Evolutionary conservation across 768 basidiomycete genomes (phyloP), one percentile per base, ranked within the genome.

Genomic region (Amyloporia xantha): DNA sequence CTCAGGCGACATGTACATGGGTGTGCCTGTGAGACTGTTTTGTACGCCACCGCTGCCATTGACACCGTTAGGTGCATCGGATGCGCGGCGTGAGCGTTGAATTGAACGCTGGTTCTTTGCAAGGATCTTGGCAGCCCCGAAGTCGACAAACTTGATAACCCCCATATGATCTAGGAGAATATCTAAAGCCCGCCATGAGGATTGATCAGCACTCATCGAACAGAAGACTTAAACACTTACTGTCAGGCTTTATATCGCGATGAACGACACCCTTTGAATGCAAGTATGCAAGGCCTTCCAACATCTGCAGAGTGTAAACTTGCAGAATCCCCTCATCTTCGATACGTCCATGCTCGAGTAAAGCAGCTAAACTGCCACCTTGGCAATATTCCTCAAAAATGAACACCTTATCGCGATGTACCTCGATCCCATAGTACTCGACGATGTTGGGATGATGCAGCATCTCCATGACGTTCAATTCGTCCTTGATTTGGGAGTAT

Each of bases 1-100:
- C 64, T 99, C 96, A 1, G 96, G 96, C 4, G 94, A 96, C 91
- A 99, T 97, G 67, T 99, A 98, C 95, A 98, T 98, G 0, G 96
- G 96, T 11, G 96, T 99, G 15, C 93, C 95, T 1, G 94, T 96
- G 27, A 99, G 70, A 57, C 88, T 89, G 67, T 92, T 93, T 62
- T 84, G 83, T 68, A 84, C 72, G 26, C 75, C 79, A 35, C 36
- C 44, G 12, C 37, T 33, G 20, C 54, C 54, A 21, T 33, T 63
- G 4, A 71, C 67, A 38, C 59, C 64, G 12, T 63, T 57, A 13
- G 62, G 51, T n/a, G 67, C 60, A 48, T 77, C 80, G 2, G 75
- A 60, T 5, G 68, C 69, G 23, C 84, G 80, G 26, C 88, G 82
- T 12, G 85, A 78, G 44, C 82, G 75, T 58, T 79, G 74, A 59